Percentiles rank a stretch among this genome's conserved stretches.
Conservation (phyloP, 371 early-diverging fungal genomes). For the Saksenaea oblongispora region DNA sequence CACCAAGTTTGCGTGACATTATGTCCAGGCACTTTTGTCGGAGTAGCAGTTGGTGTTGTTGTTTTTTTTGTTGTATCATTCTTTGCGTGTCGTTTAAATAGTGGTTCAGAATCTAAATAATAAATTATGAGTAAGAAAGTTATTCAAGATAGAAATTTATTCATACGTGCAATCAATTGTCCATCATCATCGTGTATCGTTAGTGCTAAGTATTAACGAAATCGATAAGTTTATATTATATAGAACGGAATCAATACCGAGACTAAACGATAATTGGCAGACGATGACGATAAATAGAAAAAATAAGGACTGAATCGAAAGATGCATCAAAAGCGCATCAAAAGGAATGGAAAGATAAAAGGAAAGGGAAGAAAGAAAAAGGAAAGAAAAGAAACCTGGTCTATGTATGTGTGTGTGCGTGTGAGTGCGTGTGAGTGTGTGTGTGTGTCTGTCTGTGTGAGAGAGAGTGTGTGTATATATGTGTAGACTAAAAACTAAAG, state of each 20-base stretch:
- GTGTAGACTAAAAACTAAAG: neutral
- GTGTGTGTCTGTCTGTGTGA: too few relatives aligned
- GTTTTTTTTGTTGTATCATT: neutral
- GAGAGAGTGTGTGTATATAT: too few relatives aligned
- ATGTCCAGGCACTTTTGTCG: slow-evolving; percentile 10
- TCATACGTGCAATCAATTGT: neutral
- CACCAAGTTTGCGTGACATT: slow-evolving; percentile 15
- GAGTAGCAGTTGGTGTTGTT: neutral
- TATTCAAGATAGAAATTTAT: too few relatives aligned
- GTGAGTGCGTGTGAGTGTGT: too few relatives aligned
- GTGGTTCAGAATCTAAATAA: neutral
- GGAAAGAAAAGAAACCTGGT: neutral
- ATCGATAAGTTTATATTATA: neutral
- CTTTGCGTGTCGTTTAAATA: slow-evolving; percentile 6
- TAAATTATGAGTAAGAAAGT: neutral
- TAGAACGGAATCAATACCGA: neutral
- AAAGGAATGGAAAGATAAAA: slow-evolving; percentile 20
- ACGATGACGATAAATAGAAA: slow-evolving; percentile 28
- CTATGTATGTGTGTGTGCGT: too few relatives aligned
- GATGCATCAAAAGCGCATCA: slow-evolving; percentile 40
- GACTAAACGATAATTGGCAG: slow-evolving; percentile 25
- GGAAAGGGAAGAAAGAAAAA: slow-evolving; percentile 3
- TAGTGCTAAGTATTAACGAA: slow-evolving; percentile 7
- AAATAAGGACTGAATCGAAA: slow-evolving; percentile 36
- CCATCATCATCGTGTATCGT: neutral